Conservation (phyloP, 306 rosid species). For the Prunus armeniaca region DNA sequence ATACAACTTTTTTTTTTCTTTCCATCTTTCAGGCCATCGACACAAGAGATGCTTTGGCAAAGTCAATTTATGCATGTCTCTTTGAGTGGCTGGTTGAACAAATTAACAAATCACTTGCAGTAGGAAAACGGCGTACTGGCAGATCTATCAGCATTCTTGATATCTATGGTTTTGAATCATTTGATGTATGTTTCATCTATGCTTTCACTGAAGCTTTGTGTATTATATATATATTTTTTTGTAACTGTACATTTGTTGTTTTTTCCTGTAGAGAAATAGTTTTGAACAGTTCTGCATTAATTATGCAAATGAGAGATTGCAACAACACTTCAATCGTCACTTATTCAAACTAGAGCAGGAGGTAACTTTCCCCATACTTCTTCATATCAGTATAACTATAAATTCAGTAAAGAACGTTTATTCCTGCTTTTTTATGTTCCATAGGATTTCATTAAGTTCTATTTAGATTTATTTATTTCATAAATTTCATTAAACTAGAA, state of each 20-base stretch:
- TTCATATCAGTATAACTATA: slow-evolving; percentile 7
- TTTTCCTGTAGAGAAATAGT: slow-evolving; percentile 73
- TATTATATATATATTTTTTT: not conserved
- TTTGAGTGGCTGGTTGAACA: slow-evolving; percentile 98
- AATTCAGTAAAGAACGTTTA: not conserved
- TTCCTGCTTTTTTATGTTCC: not conserved
- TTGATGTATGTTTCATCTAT: slow-evolving; percentile 66
- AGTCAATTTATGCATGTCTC: slow-evolving; percentile 86
- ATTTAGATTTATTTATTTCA: not conserved
- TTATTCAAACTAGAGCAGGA: slow-evolving; percentile 97
- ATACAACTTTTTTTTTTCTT: not conserved
- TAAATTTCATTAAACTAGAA: not conserved
- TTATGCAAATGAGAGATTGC: slow-evolving; percentile 97
- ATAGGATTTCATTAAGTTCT: not conserved
- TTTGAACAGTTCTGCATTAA: slow-evolving; percentile 99
- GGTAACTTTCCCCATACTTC: slow-evolving; percentile 43
- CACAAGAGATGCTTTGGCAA: slow-evolving; percentile 98
- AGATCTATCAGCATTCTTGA: slow-evolving; percentile 99
- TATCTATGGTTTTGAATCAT: slow-evolving; percentile 98
- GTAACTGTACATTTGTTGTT: not conserved
- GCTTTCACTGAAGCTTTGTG: not conserved
- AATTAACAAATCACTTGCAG: slow-evolving; percentile 95
- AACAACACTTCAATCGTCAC: slow-evolving; percentile 98
- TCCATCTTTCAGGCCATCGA: slow-evolving; percentile 66
- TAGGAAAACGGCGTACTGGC: slow-evolving; percentile 94